Evolutionary conservation across 345 rosid genomes (phyloP).

Genomic region (Eutrema heterophyllum): DNA sequence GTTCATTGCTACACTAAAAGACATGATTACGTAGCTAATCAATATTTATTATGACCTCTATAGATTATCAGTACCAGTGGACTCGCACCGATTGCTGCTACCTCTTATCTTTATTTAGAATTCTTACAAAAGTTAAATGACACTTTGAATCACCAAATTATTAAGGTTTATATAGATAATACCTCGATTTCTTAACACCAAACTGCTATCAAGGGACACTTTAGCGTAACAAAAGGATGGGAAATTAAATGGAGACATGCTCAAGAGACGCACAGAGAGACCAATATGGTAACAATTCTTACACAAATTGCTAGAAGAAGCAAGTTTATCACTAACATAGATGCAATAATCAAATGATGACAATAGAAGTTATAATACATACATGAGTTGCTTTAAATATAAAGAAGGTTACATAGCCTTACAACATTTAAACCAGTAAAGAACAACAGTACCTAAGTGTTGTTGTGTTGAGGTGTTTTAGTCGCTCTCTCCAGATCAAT

Average conservation of each 20-base stretch:
- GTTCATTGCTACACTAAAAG: slow-evolving; percentile 11
- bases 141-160: neutral
- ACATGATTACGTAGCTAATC: slow-evolving; percentile 22
- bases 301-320: neutral
- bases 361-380: slow-evolving; percentile 16
- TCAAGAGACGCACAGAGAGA: neutral
- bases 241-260: neutral
- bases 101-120: slow-evolving; percentile 4
- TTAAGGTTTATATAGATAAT: neutral
- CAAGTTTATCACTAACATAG: slow-evolving; percentile 2
- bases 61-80: neutral
- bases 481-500: slow-evolving; percentile 55
- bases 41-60: slow-evolving; percentile 9
- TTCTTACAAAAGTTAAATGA: neutral
- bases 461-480: slow-evolving; percentile 42
- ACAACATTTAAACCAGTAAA: slow-evolving; percentile 11
- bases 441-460: slow-evolving; percentile 20
- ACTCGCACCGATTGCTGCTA: neutral
- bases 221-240: neutral
- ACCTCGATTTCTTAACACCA: neutral
- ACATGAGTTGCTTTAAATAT: neutral
- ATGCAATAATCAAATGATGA: slow-evolving; percentile 13
- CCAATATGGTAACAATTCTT: neutral
- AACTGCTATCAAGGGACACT: neutral
- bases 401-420: slow-evolving; percentile 21